These are phyloP conservation scores for Polyporus arcularius DNA, from an alignment of 768 basidiomycete genomes.

Conservation along the genomic window DNA sequence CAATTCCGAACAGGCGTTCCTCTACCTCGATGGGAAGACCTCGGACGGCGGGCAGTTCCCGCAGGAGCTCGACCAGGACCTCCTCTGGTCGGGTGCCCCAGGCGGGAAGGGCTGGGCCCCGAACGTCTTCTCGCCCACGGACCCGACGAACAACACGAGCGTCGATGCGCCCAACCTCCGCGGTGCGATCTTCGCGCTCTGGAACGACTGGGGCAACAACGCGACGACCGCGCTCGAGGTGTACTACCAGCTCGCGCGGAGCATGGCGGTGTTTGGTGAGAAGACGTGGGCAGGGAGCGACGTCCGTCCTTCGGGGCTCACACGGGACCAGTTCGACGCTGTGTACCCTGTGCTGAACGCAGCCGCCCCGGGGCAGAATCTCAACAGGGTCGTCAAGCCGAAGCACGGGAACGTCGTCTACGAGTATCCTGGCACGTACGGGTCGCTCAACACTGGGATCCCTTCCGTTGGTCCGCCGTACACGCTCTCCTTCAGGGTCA, in stretches of 20 bases:
- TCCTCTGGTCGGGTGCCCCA: slow-evolving; percentile 31
- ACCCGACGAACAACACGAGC: slow-evolving; percentile 29
- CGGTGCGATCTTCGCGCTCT: slow-evolving; percentile 28
- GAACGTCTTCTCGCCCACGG: slow-evolving; percentile 26
- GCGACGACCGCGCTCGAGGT: slow-evolving; percentile 46
- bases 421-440: slow-evolving; percentile 17
- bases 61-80: slow-evolving; percentile 35
- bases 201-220: slow-evolving; percentile 48
- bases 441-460: slow-evolving; percentile 30
- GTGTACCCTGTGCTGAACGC: slow-evolving; percentile 40
- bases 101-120: slow-evolving; percentile 28
- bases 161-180: slow-evolving; percentile 22
- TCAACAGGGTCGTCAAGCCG: slow-evolving; percentile 40
- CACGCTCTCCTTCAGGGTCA: slow-evolving; percentile 41
- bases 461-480: slow-evolving; percentile 47
- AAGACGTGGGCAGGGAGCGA: slow-evolving; percentile 46
- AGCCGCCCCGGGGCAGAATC: slow-evolving; percentile 44
- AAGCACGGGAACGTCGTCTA: slow-evolving; percentile 34
- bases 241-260: slow-evolving; percentile 44
- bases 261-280: slow-evolving; percentile 42
- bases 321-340: slow-evolving; percentile 36
- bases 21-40: slow-evolving; percentile 28
- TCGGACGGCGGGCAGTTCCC: slow-evolving; percentile 33
- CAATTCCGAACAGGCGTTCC: slow-evolving; percentile 28
- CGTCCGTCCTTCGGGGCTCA: slow-evolving; percentile 35